Evolutionary conservation across 345 rosid genomes (phyloP).

Genomic region (Capsella bursapastoris): DNA sequence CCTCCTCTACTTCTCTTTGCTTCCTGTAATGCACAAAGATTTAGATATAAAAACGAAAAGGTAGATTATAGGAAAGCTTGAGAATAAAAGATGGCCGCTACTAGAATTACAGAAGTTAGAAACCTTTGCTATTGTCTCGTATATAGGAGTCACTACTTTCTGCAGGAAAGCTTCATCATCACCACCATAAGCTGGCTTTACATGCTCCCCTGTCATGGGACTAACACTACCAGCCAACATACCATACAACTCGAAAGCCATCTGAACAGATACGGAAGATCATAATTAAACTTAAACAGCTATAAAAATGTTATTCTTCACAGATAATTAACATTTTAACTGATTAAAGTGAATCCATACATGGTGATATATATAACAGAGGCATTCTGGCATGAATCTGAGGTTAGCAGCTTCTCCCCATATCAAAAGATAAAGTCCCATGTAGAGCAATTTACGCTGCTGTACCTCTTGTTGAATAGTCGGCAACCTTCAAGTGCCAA

Average conservation of each 20-base stretch:
- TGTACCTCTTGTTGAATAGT: slow-evolving; percentile 95
- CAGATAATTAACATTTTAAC: not conserved
- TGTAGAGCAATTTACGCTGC: slow-evolving; percentile 84
- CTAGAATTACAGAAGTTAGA: slow-evolving; percentile 7
- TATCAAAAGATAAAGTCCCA: slow-evolving; percentile 90
- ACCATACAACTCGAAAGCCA: slow-evolving; percentile 58
- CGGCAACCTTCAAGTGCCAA: slow-evolving; percentile 67
- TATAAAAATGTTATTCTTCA: slow-evolving; percentile 15
- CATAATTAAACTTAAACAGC: slow-evolving; percentile 9
- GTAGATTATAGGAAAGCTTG: slow-evolving; percentile 7
- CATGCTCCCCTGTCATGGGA: slow-evolving; percentile 62
- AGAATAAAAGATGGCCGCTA: slow-evolving; percentile 19
- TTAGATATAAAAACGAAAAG: not conserved
- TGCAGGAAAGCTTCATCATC: slow-evolving; percentile 65
- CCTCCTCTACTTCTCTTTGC: slow-evolving; percentile 65
- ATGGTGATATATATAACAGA: slow-evolving; percentile 90
- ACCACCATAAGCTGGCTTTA: slow-evolving; percentile 75
- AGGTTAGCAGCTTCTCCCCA: slow-evolving; percentile 99
- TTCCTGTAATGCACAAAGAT: slow-evolving; percentile 54
- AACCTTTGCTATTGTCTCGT: slow-evolving; percentile 62
- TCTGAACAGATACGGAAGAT: slow-evolving; percentile 22
- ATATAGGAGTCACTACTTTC: slow-evolving; percentile 72
- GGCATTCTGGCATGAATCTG: slow-evolving; percentile 96
- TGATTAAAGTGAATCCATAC: slow-evolving; percentile 51
- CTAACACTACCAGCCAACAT: slow-evolving; percentile 73